Percentiles rank a stretch among this genome's conserved stretches.
phyloP scores from a whole-genome alignment of 139 green algal genomes.

The Chlorella sp. region DNA sequence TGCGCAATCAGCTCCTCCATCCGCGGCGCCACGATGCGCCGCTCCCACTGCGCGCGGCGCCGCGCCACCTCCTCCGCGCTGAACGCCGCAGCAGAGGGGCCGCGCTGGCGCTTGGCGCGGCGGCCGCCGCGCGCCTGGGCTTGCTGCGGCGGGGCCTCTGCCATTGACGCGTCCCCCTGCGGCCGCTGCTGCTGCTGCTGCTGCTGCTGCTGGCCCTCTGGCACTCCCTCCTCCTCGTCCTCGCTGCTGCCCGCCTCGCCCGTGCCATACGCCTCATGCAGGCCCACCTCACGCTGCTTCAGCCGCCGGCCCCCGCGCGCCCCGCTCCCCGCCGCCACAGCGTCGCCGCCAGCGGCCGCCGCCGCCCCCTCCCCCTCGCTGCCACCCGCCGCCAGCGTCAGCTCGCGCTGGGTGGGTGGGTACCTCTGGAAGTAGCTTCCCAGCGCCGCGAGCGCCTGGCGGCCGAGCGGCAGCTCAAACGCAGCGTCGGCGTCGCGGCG shows the following conservation, averaged over 20 bases:
- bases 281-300: constrained; percentile 9
- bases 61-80: constrained; percentile 13
- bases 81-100: constrained; percentile 15
- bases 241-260: constrained; percentile 15
- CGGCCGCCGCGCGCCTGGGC: neutral
- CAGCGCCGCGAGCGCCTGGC: constrained; percentile 22
- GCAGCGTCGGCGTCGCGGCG: neutral
- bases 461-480: constrained; percentile 39
- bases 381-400: constrained; percentile 19
- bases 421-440: constrained; percentile 40
- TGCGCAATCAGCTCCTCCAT: constrained; percentile 29
- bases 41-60: constrained; percentile 18
- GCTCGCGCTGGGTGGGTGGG: constrained; percentile 35
- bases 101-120: neutral
- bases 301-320: too few relatives aligned
- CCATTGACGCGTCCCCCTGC: neutral
- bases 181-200: constrained; percentile 10
- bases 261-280: constrained; percentile 10
- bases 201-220: neutral
- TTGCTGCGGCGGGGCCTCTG: neutral
- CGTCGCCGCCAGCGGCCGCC: too few relatives aligned
- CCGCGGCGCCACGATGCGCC: constrained; percentile 5
- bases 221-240: neutral
- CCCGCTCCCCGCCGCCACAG: neutral
- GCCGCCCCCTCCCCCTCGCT: neutral